Evolutionary conservation across 2,329 filamentous ascomycete species (phyloP).

Genomic region (Chalaropsis ovoidea): DNA sequence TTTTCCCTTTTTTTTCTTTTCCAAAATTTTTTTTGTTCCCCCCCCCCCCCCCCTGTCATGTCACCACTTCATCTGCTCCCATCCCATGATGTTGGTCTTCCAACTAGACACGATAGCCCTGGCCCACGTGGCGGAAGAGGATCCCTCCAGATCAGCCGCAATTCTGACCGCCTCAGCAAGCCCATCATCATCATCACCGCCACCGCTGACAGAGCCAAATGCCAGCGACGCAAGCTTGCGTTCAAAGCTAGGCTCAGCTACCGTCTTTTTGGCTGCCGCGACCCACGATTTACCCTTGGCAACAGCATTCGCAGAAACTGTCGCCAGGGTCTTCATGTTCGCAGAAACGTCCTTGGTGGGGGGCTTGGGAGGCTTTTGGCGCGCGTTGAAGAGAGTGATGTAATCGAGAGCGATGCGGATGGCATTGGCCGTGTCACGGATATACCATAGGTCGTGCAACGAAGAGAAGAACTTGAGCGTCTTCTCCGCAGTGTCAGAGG

Average conservation of each 20-base stretch:
- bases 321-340: conserved; percentile 32
- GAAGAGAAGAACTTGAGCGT: conserved; percentile 27
- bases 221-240: conserved; percentile 30
- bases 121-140: conserved; percentile 47
- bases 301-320: conserved; percentile 30
- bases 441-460: conserved; percentile 33
- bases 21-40: background rate
- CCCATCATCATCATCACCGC: conserved; percentile 75
- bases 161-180: conserved; percentile 67
- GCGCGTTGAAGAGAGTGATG: conserved; percentile 34
- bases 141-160: conserved; percentile 66
- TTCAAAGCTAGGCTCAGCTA: conserved; percentile 30
- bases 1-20: background rate
- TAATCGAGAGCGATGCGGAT: conserved; percentile 32
- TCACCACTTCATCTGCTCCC: conserved; percentile 29
- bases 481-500: conserved; percentile 12
- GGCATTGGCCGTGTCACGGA: conserved; percentile 35
- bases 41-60: background rate
- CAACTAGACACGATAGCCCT: conserved; percentile 28
- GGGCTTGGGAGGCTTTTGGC: conserved; percentile 34
- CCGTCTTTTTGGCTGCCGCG: conserved; percentile 30
- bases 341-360: conserved; percentile 34
- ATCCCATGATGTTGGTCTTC: conserved; percentile 28
- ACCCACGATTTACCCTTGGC: conserved; percentile 32
- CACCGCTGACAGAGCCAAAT: conserved; percentile 48